These are phyloP conservation scores for Mariannaea sp. DNA, from an alignment of 2,329 filamentous ascomycete genomes.

Conservation along the genomic window DNA sequence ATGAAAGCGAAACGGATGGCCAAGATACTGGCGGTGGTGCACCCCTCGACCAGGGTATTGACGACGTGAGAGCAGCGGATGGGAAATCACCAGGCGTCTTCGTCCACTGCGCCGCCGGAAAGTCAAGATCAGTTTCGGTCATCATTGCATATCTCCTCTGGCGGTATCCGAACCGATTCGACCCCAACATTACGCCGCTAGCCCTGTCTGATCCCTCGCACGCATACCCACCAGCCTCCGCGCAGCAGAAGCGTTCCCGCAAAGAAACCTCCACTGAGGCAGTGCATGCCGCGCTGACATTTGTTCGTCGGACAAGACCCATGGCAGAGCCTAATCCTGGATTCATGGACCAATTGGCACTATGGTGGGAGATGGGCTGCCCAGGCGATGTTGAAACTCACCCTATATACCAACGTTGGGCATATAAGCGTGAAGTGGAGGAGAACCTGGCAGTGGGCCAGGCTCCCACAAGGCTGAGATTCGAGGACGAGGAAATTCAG, in stretches of 20 bases:
- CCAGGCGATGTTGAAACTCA: constrained; percentile 68
- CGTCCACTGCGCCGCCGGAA: constrained; percentile 87
- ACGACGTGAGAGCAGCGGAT: constrained; percentile 24
- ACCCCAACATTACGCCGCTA: constrained; percentile 43
- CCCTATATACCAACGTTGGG: constrained; percentile 78
- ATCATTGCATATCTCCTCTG: constrained; percentile 85
- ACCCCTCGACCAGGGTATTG: constrained; percentile 25
- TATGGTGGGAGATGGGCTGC: constrained; percentile 88
- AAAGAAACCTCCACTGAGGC: constrained; percentile 52
- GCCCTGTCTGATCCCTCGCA: constrained; percentile 27
- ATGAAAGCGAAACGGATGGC: constrained; percentile 13
- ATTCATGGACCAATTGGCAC: constrained; percentile 85
- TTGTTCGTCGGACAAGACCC: constrained; percentile 71
- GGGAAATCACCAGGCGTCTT: constrained; percentile 51
- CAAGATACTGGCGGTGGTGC: constrained; percentile 23
- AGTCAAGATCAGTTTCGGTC: constrained; percentile 86
- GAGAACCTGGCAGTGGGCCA: constrained; percentile 71
- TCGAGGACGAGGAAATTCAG: constrained; percentile 73
- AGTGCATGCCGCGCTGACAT: constrained; percentile 65
- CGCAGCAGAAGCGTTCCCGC: constrained; percentile 29
- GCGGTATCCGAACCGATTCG: constrained; percentile 61
- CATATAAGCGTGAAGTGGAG: constrained; percentile 59
- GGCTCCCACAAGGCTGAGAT: constrained; percentile 82
- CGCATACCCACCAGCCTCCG: constrained; percentile 13
- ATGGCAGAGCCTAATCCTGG: constrained; percentile 88